Evolutionary conservation across 352 stramenopile genomes (phyloP).

Genomic region (Pythium apleroticum): DNA sequence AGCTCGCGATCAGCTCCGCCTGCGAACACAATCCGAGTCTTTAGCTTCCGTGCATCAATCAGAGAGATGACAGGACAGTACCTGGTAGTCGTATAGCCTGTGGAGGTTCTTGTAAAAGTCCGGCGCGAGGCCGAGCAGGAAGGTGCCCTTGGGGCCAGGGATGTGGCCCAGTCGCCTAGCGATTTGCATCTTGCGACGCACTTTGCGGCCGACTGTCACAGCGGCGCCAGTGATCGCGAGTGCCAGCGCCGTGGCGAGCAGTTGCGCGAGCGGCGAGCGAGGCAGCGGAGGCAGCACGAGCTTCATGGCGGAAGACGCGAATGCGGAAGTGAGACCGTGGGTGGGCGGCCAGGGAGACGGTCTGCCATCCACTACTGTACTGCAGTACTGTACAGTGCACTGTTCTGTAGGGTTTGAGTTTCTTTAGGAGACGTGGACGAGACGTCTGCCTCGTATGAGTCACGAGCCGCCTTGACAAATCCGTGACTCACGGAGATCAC

Average conservation of each 20-base stretch:
- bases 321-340: not conserved
- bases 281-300: constrained; percentile 1
- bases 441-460: too few species aligned
- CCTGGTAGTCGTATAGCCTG: constrained; percentile 56
- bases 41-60: too few species aligned
- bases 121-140: constrained; percentile 53
- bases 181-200: constrained; percentile 49
- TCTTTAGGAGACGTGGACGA: too few species aligned
- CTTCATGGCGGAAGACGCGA: not conserved
- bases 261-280: constrained; percentile 4
- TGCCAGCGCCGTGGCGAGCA: not conserved
- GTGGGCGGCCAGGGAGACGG: too few species aligned
- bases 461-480: constrained; percentile 2
- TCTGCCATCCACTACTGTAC: too few species aligned
- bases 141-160: constrained; percentile 36
- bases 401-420: too few species aligned
- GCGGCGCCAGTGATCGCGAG: constrained; percentile 1
- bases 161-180: constrained; percentile 37
- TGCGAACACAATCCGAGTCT: too few species aligned
- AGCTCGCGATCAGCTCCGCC: constrained; percentile 37
- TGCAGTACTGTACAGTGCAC: too few species aligned
- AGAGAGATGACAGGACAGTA: too few species aligned
- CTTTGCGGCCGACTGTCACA: not conserved
- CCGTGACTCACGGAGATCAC: not conserved
- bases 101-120: constrained; percentile 46